phyloP scores from a whole-genome alignment of 805 yeast genomes.

The Metschnikowia drakensbergensis region DNA sequence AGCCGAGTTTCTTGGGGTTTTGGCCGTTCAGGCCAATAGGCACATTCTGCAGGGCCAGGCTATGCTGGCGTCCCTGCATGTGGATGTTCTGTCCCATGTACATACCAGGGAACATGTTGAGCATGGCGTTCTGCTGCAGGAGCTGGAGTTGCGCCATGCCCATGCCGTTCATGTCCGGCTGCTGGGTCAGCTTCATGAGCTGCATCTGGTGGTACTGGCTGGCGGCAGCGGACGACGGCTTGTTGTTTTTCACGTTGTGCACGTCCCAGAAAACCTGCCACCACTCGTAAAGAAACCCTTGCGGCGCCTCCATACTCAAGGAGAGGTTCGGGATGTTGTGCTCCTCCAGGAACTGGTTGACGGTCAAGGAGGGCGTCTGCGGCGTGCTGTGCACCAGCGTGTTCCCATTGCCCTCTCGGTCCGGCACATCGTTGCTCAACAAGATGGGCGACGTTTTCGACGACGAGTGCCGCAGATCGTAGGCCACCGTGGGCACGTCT shows the following conservation, averaged over 20 bases:
- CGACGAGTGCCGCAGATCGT: conserved; percentile 10
- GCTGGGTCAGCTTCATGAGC: conserved; percentile 55
- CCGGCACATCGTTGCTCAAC: conserved; percentile 6
- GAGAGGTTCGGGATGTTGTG: conserved; percentile 47
- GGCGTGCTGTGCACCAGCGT: conserved; percentile 19
- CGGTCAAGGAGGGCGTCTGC: conserved; percentile 24
- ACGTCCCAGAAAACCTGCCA: conserved; percentile 97
- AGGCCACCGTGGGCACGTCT: conserved; percentile 45
- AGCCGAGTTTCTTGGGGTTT: neutral
- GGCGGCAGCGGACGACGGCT: conserved; percentile 38
- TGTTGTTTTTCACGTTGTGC: conserved; percentile 66
- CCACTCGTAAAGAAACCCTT: conserved; percentile 88
- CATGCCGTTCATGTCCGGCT: conserved; percentile 42
- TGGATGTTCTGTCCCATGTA: conserved; percentile 17
- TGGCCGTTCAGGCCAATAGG: conserved; percentile 1
- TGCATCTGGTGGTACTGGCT: conserved; percentile 68
- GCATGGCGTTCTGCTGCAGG: conserved; percentile 2
- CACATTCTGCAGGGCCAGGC: neutral
- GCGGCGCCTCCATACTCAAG: conserved; percentile 75
- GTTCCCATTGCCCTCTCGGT: conserved; percentile 2
- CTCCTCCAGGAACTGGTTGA: conserved; percentile 30
- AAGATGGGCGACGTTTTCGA: conserved; percentile 22
- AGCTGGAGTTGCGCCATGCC: conserved; percentile 11
- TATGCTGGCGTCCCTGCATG: conserved; percentile 3
- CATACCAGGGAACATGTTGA: conserved; percentile 14